These are phyloP conservation scores for Ajuga reptans DNA, from an alignment of 305 asterid genomes.

Conservation along the genomic window DNA sequence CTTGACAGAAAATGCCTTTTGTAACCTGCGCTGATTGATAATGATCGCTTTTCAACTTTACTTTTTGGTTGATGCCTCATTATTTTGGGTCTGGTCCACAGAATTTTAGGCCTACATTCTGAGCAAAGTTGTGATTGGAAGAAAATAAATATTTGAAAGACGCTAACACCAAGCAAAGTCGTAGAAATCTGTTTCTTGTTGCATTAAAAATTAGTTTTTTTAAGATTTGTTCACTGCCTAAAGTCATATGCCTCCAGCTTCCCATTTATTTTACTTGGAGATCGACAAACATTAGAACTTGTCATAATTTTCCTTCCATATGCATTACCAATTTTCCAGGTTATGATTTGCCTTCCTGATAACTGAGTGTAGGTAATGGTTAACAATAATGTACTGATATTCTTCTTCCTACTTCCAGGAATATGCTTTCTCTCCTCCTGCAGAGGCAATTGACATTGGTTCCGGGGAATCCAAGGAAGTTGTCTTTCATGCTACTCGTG, in stretches of 20 bases:
- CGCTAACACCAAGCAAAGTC: constrained; percentile 14
- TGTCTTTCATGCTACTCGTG: constrained; percentile 76
- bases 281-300: constrained; percentile 4
- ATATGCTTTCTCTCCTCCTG: constrained; percentile 88
- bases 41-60: constrained; percentile 1
- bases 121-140: not conserved
- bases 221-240: not conserved
- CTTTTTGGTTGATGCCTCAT: constrained; percentile 4
- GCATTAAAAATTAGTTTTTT: not conserved
- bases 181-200: not conserved
- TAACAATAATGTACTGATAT: constrained; percentile 15
- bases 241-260: constrained; percentile 15
- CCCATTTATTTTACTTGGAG: constrained; percentile 3
- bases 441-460: constrained; percentile 78
- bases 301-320: constrained; percentile 4
- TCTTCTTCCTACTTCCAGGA: constrained; percentile 50
- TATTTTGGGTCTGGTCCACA: not conserved
- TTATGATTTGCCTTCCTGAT: not conserved
- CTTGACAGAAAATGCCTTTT: constrained; percentile 1
- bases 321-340: not conserved
- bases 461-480: constrained; percentile 89
- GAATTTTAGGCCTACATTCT: constrained; percentile 1
- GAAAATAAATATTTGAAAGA: not conserved
- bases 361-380: constrained; percentile 11
- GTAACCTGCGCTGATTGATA: not conserved